Conservation (phyloP, 2,329 filamentous ascomycete species). For the Pezicula rhizophila region DNA sequence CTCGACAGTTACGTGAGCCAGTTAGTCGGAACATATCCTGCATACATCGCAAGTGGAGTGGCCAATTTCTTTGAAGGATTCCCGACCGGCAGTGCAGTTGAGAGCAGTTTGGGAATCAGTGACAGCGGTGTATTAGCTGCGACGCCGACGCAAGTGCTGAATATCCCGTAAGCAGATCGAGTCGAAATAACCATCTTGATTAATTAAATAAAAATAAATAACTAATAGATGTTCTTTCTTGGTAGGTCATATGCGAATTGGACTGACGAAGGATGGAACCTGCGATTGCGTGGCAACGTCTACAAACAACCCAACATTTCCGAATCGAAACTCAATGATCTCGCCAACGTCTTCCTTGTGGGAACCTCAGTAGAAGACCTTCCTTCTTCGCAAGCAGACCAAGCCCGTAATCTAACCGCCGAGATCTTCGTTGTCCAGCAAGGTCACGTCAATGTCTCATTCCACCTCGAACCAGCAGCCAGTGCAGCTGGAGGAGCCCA, state of each 20-base stretch:
- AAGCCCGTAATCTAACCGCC: conserved; percentile 68
- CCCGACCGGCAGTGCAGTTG: conserved; percentile 54
- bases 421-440: conserved; percentile 75
- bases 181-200: no score
- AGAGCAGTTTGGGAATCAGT: conserved; percentile 54
- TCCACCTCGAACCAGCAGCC: conserved; percentile 54
- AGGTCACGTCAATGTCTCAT: conserved; percentile 53
- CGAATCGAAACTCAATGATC: conserved; percentile 56
- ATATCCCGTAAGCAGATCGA: conserved; percentile 47
- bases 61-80: conserved; percentile 64
- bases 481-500: conserved; percentile 56
- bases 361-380: conserved; percentile 56
- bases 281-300: conserved; percentile 74
- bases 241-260: conserved; percentile 64
- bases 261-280: conserved; percentile 71
- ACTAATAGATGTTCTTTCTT: conserved; percentile 6
- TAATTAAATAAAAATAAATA: no score
- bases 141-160: conserved; percentile 63
- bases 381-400: conserved; percentile 50
- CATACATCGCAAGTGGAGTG: conserved; percentile 56
- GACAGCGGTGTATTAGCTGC: conserved; percentile 53
- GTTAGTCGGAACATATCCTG: conserved; percentile 49
- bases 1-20: conserved; percentile 42
- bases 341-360: conserved; percentile 67
- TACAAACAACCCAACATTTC: conserved; percentile 70